Conservation (phyloP, 2,329 filamentous ascomycete genomes). For the Aureobasidium melanogenum region DNA sequence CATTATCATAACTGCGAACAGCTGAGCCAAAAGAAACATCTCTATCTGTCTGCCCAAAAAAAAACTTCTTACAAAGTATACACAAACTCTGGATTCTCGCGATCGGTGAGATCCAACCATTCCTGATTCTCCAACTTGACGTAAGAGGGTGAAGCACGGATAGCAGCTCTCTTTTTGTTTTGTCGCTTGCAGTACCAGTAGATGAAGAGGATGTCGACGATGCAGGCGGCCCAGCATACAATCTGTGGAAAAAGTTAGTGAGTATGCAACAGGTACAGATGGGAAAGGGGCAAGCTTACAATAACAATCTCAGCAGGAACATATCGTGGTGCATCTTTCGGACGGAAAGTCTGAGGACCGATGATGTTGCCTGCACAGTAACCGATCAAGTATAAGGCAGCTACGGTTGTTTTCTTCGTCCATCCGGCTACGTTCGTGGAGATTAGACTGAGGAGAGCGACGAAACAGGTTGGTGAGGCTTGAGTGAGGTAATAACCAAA, state of each 20-base stretch:
- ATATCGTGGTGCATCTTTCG: slow-evolving; percentile 50
- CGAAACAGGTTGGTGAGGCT: slow-evolving; percentile 52
- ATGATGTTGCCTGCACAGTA: slow-evolving; percentile 49
- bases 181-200: slow-evolving; percentile 51
- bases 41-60: not conserved
- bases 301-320: slow-evolving; percentile 54
- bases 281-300: not conserved
- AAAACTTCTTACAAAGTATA: slow-evolving; percentile 47
- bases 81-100: slow-evolving; percentile 53
- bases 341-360: slow-evolving; percentile 50
- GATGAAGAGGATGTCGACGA: slow-evolving; percentile 51
- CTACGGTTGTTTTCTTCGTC: slow-evolving; percentile 52
- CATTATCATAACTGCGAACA: no score
- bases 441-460: slow-evolving; percentile 54
- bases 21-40: no score
- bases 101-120: slow-evolving; percentile 30
- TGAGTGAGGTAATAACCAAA: slow-evolving; percentile 61
- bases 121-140: slow-evolving; percentile 57
- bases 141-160: slow-evolving; percentile 48
- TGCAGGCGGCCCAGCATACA: slow-evolving; percentile 46
- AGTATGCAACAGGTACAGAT: no score
- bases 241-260: slow-evolving; percentile 24
- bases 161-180: slow-evolving; percentile 50
- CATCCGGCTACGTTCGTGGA: slow-evolving; percentile 52
- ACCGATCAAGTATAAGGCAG: slow-evolving; percentile 44